Evolutionary conservation across 768 basidiomycete genomes (phyloP), one percentile per base, ranked within the genome.

Genomic region (Naganishia kalamii): DNA sequence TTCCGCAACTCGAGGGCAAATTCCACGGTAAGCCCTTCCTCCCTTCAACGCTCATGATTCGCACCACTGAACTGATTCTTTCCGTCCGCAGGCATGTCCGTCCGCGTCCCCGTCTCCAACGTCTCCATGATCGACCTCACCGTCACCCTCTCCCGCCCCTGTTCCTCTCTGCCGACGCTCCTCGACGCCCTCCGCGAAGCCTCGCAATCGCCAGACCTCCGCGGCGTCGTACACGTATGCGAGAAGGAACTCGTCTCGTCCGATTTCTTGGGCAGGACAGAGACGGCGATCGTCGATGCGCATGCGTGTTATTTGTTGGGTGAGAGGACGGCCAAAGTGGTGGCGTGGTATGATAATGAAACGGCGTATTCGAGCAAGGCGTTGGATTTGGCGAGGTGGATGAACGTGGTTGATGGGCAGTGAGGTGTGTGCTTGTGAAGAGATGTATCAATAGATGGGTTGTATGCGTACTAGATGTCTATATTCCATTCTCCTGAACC

Each of bases 321-420:
- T 66, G 70, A 70, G 10, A 67, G 35, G 25, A 74, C 72, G 23
- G 73, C 69, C 3, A 77, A 78, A 72, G 70, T 79, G 54, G 68
- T 77, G 8, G 74, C 75, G 0, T 77, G 70, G 72, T 78, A 79
- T 65, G 77, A 78, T 62, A 78, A 79, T 68, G 78, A 79, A 68
- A 67, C 68, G 51, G 75, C 70, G 12, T 77, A 77, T 61, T 70
- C 72, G 0, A 68, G 66, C 6, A 60, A 60, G 29, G 57, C 57
- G 5, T 41, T 60, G 57, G 57, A 60, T 27, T 41, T 60, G 57
- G 57, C 60, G 23, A 44, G 19, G 27, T 47, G 25, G 19, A 47
- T 46, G 44, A 10, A 47, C 35, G 44, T 29, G n/a, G 40, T 60
- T 13, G 57, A 60, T 35, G 17, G 37, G 8, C 10, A 8, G 8